Evolutionary conservation across 345 rosid genomes (phyloP).

Genomic region (Acer campestre): DNA sequence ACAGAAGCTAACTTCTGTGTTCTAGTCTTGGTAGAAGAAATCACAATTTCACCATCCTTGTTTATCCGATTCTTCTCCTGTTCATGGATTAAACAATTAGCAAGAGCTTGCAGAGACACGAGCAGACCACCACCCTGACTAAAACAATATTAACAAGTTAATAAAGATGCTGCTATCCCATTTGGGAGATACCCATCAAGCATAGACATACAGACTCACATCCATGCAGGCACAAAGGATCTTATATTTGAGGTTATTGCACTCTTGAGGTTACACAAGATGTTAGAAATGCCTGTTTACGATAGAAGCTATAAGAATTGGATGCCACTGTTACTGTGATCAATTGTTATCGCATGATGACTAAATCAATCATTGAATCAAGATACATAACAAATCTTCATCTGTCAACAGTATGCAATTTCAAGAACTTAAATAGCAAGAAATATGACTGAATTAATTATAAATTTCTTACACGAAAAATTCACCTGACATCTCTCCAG

Average conservation of each 20-base stretch:
- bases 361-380: background rate
- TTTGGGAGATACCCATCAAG: background rate
- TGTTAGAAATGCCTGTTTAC: slow-evolving; percentile 1
- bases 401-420: background rate
- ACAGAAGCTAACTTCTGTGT: slow-evolving; percentile 71
- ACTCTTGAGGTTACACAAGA: background rate
- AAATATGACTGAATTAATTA: background rate
- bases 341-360: background rate
- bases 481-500: background rate
- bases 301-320: background rate
- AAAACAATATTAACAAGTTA: background rate
- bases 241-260: background rate
- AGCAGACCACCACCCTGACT: slow-evolving; percentile 3
- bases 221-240: background rate
- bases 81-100: slow-evolving; percentile 18
- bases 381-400: background rate
- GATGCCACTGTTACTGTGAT: background rate
- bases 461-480: background rate
- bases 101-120: slow-evolving; percentile 4
- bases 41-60: slow-evolving; percentile 95
- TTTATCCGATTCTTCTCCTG: slow-evolving; percentile 97
- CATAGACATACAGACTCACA: background rate
- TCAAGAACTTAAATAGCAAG: background rate
- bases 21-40: slow-evolving; percentile 92
- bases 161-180: background rate